Conservation (phyloP, 169 alveolate genomes). For the Eimeria brunetti region DNA sequence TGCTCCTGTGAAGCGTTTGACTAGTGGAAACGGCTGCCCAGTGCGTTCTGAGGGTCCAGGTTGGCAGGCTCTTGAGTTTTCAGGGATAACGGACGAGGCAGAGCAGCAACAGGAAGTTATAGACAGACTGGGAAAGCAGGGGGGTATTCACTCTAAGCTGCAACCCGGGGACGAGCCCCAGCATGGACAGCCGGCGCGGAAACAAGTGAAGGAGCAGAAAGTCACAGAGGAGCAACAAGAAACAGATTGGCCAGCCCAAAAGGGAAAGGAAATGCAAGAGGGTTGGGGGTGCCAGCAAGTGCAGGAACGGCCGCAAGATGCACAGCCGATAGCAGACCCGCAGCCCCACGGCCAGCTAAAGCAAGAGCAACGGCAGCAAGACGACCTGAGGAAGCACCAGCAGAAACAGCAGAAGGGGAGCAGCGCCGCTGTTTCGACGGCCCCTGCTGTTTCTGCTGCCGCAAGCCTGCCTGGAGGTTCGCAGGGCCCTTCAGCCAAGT, state of each 20-base stretch:
- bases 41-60: background rate
- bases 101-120: background rate
- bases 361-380: constrained; percentile 11
- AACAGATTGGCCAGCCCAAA: background rate
- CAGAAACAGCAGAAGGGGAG: background rate
- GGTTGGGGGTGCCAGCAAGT: background rate
- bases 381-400: background rate
- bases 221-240: constrained; percentile 11
- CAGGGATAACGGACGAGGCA: background rate
- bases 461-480: background rate
- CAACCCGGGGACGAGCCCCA: background rate
- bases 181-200: background rate
- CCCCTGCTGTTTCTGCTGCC: background rate
- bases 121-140: background rate
- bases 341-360: background rate
- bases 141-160: background rate
- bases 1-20: background rate
- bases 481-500: constrained; percentile 6
- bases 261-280: background rate
- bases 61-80: background rate
- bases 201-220: background rate
- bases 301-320: background rate
- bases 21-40: background rate
- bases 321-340: background rate
- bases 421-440: background rate